Evolutionary conservation across 2,329 filamentous ascomycete genomes (phyloP), one percentile per base, ranked within the genome.

Genomic region (Thermothelomyces thermophilus): DNA sequence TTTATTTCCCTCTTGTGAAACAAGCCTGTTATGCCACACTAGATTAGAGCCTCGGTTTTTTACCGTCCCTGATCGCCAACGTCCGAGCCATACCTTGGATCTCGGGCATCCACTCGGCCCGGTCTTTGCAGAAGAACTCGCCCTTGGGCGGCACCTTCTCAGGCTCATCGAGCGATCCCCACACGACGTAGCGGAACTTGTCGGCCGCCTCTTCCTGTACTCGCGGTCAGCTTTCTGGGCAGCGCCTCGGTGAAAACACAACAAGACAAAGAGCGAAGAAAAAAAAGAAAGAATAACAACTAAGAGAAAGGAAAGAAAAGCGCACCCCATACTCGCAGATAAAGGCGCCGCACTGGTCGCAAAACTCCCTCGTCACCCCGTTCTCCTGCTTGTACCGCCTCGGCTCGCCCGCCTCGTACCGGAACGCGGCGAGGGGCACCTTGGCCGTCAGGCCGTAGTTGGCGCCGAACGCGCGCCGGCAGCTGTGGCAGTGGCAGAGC

Each of bases 61-160:
- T 19, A 34, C 40, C 46, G 41, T 16, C 20, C 16, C 1, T 16
- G n/a, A 34, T 8, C 22, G 22, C 1, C 36, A 10, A 1, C 9
- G 3, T 24, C 6, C 9, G 24, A 45, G 57, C 19, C 69, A 56
- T 57, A 73, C 72, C 64, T 34, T 66, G 66, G 42, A 75, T 64
- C 57, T 73, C 69, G 2, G 72, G 73, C 72, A 76, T 76, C 76
- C 76, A 79, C 1, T 56, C 61, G 5, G 68, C 64, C 50, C 73
- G 63, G 34, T 66, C 60, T 46, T 67, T 74, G 59, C 73, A 77
- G 55, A 77, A 79, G 63, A 79, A 79, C 54, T 79, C 75, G 0
- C 74, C 75, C 56, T 76, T 77, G 0, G 75, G 75, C 5, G 73
- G 71, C 9, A 78, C 60, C 44, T 62, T 66, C 13, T 73, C 71